A percentile compares a stretch with the other conserved stretches of the same genome.
phyloP scores from a whole-genome alignment of 179 eudicot genomes.

The Gypsophila paniculata region DNA sequence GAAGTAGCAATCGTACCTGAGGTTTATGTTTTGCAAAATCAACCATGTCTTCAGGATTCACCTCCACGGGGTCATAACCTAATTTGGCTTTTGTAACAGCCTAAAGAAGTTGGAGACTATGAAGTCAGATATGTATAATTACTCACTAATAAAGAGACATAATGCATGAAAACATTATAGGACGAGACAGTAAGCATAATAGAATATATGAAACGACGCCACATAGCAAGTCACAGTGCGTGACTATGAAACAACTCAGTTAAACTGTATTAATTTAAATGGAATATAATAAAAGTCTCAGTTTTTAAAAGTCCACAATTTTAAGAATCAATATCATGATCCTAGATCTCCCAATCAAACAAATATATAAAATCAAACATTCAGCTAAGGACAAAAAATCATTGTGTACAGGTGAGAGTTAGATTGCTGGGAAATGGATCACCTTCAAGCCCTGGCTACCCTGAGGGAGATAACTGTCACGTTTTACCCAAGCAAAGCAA shows the following conservation, averaged over 20 bases:
- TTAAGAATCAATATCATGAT: not conserved
- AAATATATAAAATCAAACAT: not conserved
- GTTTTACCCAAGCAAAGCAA: conserved; percentile 99
- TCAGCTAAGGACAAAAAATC: not conserved
- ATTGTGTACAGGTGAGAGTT: not conserved
- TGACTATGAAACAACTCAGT: not conserved
- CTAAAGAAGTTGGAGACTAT: conserved; percentile 32
- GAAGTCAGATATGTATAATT: conserved; percentile 6
- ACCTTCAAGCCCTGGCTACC: conserved; percentile 99
- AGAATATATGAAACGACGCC: not conserved
- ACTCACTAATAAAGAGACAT: not conserved
- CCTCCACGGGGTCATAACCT: conserved; percentile 97
- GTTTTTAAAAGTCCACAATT: not conserved
- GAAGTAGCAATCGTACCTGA: conserved; percentile 49
- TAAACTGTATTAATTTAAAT: not conserved
- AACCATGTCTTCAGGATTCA: conserved; percentile 99
- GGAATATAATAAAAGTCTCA: not conserved
- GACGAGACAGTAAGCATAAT: not conserved
- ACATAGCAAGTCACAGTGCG: not conserved
- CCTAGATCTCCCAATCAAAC: not conserved
- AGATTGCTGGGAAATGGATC: conserved; percentile 11
- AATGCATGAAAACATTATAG: too few species aligned
- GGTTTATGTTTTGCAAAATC: conserved; percentile 87
- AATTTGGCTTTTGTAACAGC: conserved; percentile 94
- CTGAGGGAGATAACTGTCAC: conserved; percentile 99